These are phyloP conservation scores for Rhizopogon vesiculosus DNA, from an alignment of 768 basidiomycete species.

Conservation along the genomic window DNA sequence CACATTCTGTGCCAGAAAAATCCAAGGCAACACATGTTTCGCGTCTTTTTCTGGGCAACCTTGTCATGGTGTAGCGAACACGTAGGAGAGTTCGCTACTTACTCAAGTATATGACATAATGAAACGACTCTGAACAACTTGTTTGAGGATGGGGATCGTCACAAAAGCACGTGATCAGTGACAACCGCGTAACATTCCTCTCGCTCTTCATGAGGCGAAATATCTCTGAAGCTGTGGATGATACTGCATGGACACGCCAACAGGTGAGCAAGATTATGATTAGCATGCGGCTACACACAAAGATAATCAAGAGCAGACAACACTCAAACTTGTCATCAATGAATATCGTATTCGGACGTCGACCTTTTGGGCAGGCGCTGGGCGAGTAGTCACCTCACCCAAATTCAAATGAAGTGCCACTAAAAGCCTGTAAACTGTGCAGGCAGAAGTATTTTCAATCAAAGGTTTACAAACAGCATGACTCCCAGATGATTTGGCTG, in stretches of 20 bases:
- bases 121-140: too few species aligned
- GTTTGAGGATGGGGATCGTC: neutral
- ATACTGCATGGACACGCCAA: neutral
- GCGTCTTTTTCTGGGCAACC: constrained; percentile 6
- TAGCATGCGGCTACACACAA: too few species aligned
- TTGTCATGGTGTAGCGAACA: constrained; percentile 4
- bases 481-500: too few species aligned
- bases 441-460: neutral
- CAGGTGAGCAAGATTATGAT: neutral
- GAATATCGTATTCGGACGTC: neutral
- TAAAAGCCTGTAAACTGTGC: neutral
- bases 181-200: neutral
- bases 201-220: neutral
- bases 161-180: neutral
- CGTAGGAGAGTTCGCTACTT: neutral
- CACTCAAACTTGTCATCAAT: neutral
- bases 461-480: neutral
- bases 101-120: too few species aligned
- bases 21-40: constrained; percentile 14
- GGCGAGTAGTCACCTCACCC: too few species aligned
- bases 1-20: constrained; percentile 10
- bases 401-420: neutral
- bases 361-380: neutral
- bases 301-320: neutral
- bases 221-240: neutral